These are phyloP conservation scores for Wickerhamiella occidentalis DNA, from an alignment of 805 yeast species.

Conservation along the genomic window DNA sequence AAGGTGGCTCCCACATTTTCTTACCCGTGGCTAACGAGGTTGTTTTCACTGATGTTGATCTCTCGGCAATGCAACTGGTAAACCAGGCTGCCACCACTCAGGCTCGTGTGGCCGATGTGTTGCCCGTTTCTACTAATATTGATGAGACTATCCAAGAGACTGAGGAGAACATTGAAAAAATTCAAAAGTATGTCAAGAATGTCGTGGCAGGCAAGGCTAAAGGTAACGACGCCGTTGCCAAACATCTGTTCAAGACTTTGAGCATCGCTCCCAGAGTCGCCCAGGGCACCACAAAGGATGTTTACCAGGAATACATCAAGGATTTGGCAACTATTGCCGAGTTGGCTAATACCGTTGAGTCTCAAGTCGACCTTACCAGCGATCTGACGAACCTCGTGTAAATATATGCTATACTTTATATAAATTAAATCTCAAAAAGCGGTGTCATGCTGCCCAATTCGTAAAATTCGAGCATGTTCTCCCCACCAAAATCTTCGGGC, in stretches of 20 bases:
- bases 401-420: slow-evolving; percentile 4
- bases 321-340: slow-evolving; percentile 74
- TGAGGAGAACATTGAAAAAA: slow-evolving; percentile 31
- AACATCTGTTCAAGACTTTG: slow-evolving; percentile 42
- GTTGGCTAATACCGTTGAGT: slow-evolving; percentile 69
- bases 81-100: slow-evolving; percentile 27
- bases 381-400: slow-evolving; percentile 49
- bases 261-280: slow-evolving; percentile 31
- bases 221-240: slow-evolving; percentile 41
- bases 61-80: slow-evolving; percentile 26
- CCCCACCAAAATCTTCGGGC: slow-evolving; percentile 28
- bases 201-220: slow-evolving; percentile 21
- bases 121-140: slow-evolving; percentile 26
- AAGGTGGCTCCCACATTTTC: slow-evolving; percentile 44
- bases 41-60: slow-evolving; percentile 44
- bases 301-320: slow-evolving; percentile 61
- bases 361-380: slow-evolving; percentile 69
- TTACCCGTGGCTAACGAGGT: slow-evolving; percentile 63
- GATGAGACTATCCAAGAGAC: slow-evolving; percentile 30
- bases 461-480: slow-evolving; percentile 12
- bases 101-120: slow-evolving; percentile 25
- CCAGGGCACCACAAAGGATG: slow-evolving; percentile 41
- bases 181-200: slow-evolving; percentile 26
- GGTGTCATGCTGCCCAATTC: slow-evolving; percentile 28
- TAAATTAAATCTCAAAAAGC: slow-evolving; percentile 20